Evolutionary conservation across 345 rosid genomes (phyloP).

Genomic region (Hypericum androsaemum): DNA sequence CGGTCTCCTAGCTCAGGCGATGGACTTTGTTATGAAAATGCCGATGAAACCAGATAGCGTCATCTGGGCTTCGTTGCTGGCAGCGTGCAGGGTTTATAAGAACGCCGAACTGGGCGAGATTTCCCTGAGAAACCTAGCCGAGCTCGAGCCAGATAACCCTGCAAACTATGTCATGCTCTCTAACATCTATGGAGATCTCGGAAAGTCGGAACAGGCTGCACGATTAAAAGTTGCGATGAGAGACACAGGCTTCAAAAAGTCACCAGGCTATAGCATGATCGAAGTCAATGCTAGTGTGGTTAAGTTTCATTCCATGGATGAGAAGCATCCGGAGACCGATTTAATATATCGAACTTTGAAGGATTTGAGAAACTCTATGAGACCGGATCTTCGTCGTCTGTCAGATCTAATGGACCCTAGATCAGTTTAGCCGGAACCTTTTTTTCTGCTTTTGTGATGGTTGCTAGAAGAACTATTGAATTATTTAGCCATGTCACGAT

Average conservation of each 20-base stretch:
- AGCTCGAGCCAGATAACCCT: slow-evolving; percentile 66
- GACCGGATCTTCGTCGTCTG: slow-evolving; percentile 13
- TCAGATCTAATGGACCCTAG: slow-evolving; percentile 4
- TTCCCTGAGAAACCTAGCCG: slow-evolving; percentile 45
- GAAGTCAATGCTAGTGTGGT: slow-evolving; percentile 48
- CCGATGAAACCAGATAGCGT: slow-evolving; percentile 65
- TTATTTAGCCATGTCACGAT: no score
- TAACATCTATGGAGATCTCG: slow-evolving; percentile 58
- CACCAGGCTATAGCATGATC: slow-evolving; percentile 72
- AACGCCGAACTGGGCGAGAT: slow-evolving; percentile 64
- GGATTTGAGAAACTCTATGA: slow-evolving; percentile 34
- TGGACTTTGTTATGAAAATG: slow-evolving; percentile 58
- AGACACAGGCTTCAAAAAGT: slow-evolving; percentile 62
- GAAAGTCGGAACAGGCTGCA: slow-evolving; percentile 69
- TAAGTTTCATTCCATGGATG: slow-evolving; percentile 69
- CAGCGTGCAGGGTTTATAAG: slow-evolving; percentile 65
- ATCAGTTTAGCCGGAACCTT: no score
- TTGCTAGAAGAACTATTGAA: no score
- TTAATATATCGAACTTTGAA: slow-evolving; percentile 38
- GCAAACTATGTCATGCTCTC: slow-evolving; percentile 66
- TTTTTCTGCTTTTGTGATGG: no score
- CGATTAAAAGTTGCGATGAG: slow-evolving; percentile 66
- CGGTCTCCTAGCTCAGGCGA: slow-evolving; percentile 58
- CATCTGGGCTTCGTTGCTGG: slow-evolving; percentile 73
- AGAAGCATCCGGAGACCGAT: slow-evolving; percentile 48